Base-by-base conservation (phyloP, 1,139 yeast genomes). In the Torulaspora pretoriensis region DNA sequence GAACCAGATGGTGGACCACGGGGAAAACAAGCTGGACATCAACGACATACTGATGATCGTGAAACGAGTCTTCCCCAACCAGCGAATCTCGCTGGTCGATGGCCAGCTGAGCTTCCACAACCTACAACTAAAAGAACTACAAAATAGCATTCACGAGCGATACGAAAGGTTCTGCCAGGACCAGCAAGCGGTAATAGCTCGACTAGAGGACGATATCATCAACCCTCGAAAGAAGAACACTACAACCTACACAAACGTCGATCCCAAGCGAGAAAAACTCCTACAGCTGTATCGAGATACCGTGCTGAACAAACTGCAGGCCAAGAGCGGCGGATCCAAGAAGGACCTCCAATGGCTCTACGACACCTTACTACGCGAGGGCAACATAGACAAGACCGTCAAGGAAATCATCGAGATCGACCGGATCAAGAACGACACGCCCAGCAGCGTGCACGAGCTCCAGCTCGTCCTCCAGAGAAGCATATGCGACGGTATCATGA, bases 31-130 rank as follows among this genome's bases (percentile, higher is more conserved):
- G 31, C 48, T 61, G 13, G 61, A 55, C 41, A 61, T 61, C 30
- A 59, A 59, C 45, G 65, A 61, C 42, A 58, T 61, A n/a, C 48
- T 61, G 23, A 52, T 49, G 16, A 54, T 59, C 8, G 57, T 61
- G 17, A 52, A 58, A 38, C 48, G 50, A n/a, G 40, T 59, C 25
- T 61, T 61, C 35, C 63, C 64, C 3, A 55, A 56, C 35, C 60
- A 60, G 13, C 39, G 56, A 38, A 57, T 60, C 8, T 54, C 61
- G 12, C 47, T 61, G 22, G 49, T 54, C 6, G 65, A 61, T 47
- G 66, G 66, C 2, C 64, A 60, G 40, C 45, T 61, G 26, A 59
- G 57, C 29, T 60, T 61, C 49, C 62, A 61, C 41, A 56, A 59
- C 42, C 45, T 61, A 30, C 57, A 58, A 38, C 44, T 61, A 26